Evolutionary conservation across 345 rosid species (phyloP).

Genomic region (Boechera retrofracta): DNA sequence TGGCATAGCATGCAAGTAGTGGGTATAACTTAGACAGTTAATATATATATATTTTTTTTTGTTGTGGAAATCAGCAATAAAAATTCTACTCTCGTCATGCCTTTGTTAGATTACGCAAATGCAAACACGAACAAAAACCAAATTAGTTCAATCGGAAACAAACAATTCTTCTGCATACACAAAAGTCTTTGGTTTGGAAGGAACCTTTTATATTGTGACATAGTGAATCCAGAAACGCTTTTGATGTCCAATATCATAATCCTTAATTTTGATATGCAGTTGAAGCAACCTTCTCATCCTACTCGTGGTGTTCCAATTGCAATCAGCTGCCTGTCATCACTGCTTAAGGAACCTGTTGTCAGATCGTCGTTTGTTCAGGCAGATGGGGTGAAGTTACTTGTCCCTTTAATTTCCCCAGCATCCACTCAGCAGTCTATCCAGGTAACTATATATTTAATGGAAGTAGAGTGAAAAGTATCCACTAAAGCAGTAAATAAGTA

Average conservation of each 20-base stretch:
- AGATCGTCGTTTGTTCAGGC: conserved; percentile 89
- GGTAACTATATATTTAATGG: conserved; percentile 51
- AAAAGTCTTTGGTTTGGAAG: not conserved
- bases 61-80: conserved; percentile 9
- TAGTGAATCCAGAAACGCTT: conserved; percentile 8
- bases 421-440: conserved; percentile 96
- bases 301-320: conserved; percentile 78
- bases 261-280: conserved; percentile 52
- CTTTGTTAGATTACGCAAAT: not conserved
- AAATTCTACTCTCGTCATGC: not conserved
- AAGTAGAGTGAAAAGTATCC: conserved; percentile 6
- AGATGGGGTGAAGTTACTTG: conserved; percentile 90
- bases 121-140: not conserved
- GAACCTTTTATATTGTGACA: not conserved
- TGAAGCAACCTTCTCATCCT: conserved; percentile 92
- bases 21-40: not conserved
- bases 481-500: conserved; percentile 11
- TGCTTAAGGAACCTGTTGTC: conserved; percentile 85
- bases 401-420: conserved; percentile 89
- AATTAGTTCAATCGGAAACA: not conserved
- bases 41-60: too few relatives aligned
- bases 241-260: conserved; percentile 35
- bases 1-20: conserved; percentile 3
- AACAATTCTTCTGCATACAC: not conserved
- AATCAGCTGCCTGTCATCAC: conserved; percentile 72